Conservation (phyloP, 116 monocot genomes). For the Zostera marina region DNA sequence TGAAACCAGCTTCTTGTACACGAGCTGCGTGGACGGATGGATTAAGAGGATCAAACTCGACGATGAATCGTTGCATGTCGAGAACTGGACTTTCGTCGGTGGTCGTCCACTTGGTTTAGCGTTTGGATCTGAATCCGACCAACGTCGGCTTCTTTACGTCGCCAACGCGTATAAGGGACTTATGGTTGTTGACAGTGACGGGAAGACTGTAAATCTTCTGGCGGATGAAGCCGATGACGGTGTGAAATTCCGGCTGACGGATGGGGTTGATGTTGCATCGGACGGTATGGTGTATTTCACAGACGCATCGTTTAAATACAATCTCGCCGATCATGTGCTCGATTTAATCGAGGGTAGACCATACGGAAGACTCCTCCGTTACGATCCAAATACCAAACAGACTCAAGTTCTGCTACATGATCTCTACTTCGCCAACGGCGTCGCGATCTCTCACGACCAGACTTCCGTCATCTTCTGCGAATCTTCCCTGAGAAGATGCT, state of each 20-base stretch:
- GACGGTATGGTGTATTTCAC: constrained; percentile 80
- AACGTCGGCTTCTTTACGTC: constrained; percentile 30
- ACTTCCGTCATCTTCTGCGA: constrained; percentile 59
- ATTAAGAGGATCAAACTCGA: constrained; percentile 34
- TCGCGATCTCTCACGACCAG: constrained; percentile 38
- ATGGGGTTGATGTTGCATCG: constrained; percentile 58
- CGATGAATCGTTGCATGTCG: constrained; percentile 9
- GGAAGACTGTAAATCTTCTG: constrained; percentile 14
- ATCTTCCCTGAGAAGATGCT: constrained; percentile 38
- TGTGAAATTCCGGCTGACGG: constrained; percentile 25
- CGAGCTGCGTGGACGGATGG: constrained; percentile 66
- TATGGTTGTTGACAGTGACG: constrained; percentile 22
- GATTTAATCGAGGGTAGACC: constrained; percentile 52
- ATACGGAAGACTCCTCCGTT: constrained; percentile 48
- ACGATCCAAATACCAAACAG: constrained; percentile 26
- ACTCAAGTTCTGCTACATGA: constrained; percentile 42
- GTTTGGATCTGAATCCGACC: constrained; percentile 14
- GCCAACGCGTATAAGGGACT: constrained; percentile 57
- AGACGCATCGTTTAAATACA: constrained; percentile 65
- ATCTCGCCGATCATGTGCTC: constrained; percentile 5
- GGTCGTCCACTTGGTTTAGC: constrained; percentile 68
- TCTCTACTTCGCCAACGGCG: constrained; percentile 73
- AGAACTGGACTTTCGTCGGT: constrained; percentile 61
- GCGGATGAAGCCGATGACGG: constrained; percentile 56
- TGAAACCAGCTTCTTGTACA: constrained; percentile 24